Base-by-base conservation (phyloP, 2,329 filamentous ascomycete species). In the Sphaerostilbella broomeana region DNA sequence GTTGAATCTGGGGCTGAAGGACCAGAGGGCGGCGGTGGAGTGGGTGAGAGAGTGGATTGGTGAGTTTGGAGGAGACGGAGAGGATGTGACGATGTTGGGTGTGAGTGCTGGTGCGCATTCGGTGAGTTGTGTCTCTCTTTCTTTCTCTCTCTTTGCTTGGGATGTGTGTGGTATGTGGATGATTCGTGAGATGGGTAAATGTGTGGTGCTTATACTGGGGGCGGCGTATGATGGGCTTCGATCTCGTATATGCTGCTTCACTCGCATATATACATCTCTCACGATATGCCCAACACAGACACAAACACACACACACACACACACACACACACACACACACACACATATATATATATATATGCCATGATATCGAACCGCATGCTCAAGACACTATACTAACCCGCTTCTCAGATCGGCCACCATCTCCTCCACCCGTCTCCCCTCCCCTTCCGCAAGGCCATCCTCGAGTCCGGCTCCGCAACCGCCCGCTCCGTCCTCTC, bases 1-100 rank as follows among this genome's bases (percentile, higher is more conserved):
- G 26, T 61, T 81, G 37, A 87, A 86, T 50, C 58, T 81, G 15
- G 82, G 82, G 2, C 59, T 84, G 44, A 67, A 69, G 47, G 81
- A 84, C 51, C 79, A 84, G 57, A 66, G 71, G 43, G 51, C 71
- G 11, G 64, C 75, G 10, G 62, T 84, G 16, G 59, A 67, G 40
- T 84, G 79, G 80, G 70, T 83, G 18, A 64, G 67, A 45, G 62
- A 70, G 18, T 81, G 81, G 55, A 73, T 80, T 38, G 68, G 56
- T 5, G 61, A 58, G 4, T 81, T 84, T 57, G 79, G 78, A 0
- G 80, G 79, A 2, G 72, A 83, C 50, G 63, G 63, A 2, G 57
- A 61, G 8, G 70, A 74, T 43, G 67, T 83, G 18, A 82, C 77
- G 2, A 53, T 81, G 36, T 76, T 77, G 72, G 81, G 79, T 0